Base-by-base conservation (phyloP, 2,329 filamentous ascomycete genomes). In the Hymenoscyphus fructigenus region DNA sequence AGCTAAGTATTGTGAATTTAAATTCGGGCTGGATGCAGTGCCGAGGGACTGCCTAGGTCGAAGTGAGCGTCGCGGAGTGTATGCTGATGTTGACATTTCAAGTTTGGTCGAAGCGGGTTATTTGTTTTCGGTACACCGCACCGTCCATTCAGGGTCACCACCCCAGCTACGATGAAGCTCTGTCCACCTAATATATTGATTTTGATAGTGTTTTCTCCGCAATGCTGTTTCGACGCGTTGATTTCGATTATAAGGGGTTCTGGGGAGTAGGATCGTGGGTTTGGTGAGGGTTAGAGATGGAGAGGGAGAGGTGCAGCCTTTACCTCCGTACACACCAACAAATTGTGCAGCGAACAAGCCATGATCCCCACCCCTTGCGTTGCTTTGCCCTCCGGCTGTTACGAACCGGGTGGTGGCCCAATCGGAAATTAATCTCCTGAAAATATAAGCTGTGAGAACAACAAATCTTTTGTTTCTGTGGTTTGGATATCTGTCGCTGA, bases 21-120 rank as follows among this genome's bases (percentile, higher is more conserved):
- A 79, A 72, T 88, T 87, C 12, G 86, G 85, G 4, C 84, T 86
- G 7, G 86, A 88, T 41, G 81, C 79, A 28, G 85, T 82, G 65
- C 79, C 76, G 66, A 82, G 77, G 66, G 74, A 73, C 59, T 68
- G 71, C n/a, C 66, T 7, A 5, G 44, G 44, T 10, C 44, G n/a
- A 60, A 76, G 72, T 44, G 73, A 71, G 53, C 75, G 71, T 62
- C 73, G 68, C 36, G 74, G 74, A 44, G 74, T 72, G 59, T 64
- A 63, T 63, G 60, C 57, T 38, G 60, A 63, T 63, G 60, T 61
- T 38, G 60, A 5, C 20, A 23, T 50, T n/a, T n/a, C n/a, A n/a
- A n/a, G n/a, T n/a, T 12, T 23, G n/a, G 20, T 23, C 44, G 44
- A 50, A 9, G 41, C 41, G 41, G 41, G 2, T n/a, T 47, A 47